Conservation (phyloP, 331 rosid species). For the Acacia pycnantha region DNA sequence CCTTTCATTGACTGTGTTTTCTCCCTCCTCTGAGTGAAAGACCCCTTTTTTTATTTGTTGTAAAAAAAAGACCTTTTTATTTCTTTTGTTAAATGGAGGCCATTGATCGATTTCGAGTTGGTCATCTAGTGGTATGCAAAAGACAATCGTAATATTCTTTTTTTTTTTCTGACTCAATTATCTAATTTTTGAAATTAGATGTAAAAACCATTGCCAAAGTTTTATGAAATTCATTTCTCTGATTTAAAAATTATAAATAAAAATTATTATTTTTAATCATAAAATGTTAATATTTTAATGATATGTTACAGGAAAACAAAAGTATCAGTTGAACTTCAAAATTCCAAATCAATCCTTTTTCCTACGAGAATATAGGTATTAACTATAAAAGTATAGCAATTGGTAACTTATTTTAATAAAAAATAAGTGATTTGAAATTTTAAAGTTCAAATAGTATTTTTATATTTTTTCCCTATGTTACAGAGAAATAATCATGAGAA, state of each 20-base stretch:
- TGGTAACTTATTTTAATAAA: too few relatives aligned
- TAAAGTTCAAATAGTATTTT: too few relatives aligned
- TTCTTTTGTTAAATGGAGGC: not conserved
- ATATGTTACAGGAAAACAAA: too few relatives aligned
- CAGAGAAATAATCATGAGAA: not conserved
- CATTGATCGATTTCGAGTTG: not conserved
- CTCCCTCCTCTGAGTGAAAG: not conserved
- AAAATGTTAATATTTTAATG: not conserved
- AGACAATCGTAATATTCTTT: not conserved
- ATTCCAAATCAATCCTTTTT: accelerated
- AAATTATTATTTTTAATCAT: not conserved
- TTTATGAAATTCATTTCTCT: not conserved
- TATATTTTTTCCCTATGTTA: not conserved
- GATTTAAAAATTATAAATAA: not conserved
- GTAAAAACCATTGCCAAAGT: not conserved
- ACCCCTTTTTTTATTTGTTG: not conserved
- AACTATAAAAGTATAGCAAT: too few relatives aligned
- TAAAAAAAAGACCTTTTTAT: not conserved
- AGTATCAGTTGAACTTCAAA: too few relatives aligned
- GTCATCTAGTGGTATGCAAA: not conserved
- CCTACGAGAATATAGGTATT: too few relatives aligned
- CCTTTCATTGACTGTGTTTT: not conserved
- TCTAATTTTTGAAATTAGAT: not conserved
- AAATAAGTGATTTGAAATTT: too few relatives aligned
- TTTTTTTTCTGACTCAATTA: not conserved